Conservation (phyloP, 495 filamentous ascomycete genomes). For the Daldinia loculata region DNA sequence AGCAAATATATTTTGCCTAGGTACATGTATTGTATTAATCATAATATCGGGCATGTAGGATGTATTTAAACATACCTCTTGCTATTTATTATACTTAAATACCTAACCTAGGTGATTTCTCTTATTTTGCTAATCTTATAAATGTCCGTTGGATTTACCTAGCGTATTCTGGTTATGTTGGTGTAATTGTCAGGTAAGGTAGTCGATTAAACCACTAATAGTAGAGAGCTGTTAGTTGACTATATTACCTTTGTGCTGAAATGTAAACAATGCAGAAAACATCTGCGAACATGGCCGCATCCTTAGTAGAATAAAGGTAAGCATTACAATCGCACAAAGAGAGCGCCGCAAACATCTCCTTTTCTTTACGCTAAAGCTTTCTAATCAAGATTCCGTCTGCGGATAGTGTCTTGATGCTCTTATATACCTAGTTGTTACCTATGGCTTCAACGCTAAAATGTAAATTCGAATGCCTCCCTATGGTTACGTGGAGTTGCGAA, state of each 20-base stretch:
- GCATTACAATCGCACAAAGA: neutral
- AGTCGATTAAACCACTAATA: too few relatives aligned
- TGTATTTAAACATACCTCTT: too few relatives aligned
- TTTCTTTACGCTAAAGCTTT: neutral
- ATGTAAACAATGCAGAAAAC: neutral
- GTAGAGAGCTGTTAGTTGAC: neutral
- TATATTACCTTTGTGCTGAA: slow-evolving; percentile 5
- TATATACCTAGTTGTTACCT: slow-evolving; percentile 10
- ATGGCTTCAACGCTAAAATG: neutral
- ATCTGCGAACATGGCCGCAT: neutral
- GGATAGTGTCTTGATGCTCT: neutral
- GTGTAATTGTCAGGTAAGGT: too few relatives aligned
- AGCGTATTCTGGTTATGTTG: too few relatives aligned
- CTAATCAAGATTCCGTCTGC: neutral
- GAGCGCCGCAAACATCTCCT: slow-evolving; percentile 5
- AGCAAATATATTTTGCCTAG: too few relatives aligned
- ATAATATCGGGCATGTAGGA: too few relatives aligned
- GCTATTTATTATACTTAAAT: too few relatives aligned
- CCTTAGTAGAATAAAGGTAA: slow-evolving; percentile 2
- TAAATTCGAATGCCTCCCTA: neutral
- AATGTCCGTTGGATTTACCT: too few relatives aligned
- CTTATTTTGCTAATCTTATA: too few relatives aligned
- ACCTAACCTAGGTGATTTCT: too few relatives aligned
- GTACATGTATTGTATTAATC: too few relatives aligned
- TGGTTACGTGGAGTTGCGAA: neutral